phyloP scores from a whole-genome alignment of 345 rosid genomes.

The Eucalyptus decipiens region DNA sequence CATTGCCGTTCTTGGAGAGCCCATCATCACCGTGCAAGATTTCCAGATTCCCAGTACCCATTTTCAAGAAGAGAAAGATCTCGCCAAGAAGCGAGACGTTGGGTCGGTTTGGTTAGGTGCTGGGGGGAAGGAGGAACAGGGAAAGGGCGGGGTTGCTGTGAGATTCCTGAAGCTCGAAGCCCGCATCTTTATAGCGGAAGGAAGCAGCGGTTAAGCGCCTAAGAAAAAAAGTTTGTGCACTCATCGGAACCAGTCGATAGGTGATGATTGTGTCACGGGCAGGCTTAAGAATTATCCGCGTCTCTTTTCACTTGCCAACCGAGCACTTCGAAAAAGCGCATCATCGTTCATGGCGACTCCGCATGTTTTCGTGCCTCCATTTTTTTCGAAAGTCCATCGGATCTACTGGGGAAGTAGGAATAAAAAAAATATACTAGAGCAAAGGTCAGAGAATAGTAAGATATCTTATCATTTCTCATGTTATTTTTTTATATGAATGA shows the following conservation, averaged over 20 bases:
- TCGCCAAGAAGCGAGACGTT: neutral
- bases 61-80: neutral
- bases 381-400: neutral
- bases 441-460: neutral
- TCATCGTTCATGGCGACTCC: neutral
- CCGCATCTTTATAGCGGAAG: neutral
- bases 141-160: neutral
- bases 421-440: neutral
- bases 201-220: neutral
- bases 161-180: neutral
- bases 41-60: neutral
- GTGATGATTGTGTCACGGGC: neutral
- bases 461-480: no score
- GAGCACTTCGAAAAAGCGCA: neutral
- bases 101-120: neutral
- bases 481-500: no score
- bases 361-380: neutral
- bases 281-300: neutral
- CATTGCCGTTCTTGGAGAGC: slow-evolving; percentile 32
- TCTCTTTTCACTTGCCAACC: neutral
- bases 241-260: neutral
- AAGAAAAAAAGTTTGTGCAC: neutral
- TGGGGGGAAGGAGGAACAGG: neutral
- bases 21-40: slow-evolving; percentile 19
- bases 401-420: neutral